Evolutionary conservation across 2,329 filamentous ascomycete genomes (phyloP).

Genomic region (Colletotrichum lini): DNA sequence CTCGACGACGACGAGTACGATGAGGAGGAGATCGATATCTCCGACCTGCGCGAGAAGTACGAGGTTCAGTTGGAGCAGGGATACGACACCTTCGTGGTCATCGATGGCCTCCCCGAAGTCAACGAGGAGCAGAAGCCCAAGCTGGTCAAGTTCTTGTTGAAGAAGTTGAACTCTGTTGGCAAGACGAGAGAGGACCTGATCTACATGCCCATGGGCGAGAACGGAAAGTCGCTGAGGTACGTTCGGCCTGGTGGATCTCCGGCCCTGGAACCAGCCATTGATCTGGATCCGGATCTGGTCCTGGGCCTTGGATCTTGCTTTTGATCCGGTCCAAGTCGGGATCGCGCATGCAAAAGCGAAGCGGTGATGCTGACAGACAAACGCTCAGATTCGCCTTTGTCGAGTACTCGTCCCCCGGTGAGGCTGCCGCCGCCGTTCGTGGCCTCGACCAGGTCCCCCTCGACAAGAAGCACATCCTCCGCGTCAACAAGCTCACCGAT

Average conservation of each 20-base stretch:
- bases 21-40: constrained; percentile 94
- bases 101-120: constrained; percentile 93
- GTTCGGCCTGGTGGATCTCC: constrained; percentile 48
- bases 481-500: constrained; percentile 98
- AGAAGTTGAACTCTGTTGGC: constrained; percentile 90
- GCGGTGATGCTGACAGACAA: constrained; percentile 28
- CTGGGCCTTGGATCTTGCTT: background rate
- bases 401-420: constrained; percentile 91
- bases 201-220: constrained; percentile 93
- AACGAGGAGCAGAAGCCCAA: constrained; percentile 93
- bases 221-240: constrained; percentile 89
- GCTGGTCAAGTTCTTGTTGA: constrained; percentile 94
- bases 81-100: constrained; percentile 94
- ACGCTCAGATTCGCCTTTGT: constrained; percentile 89
- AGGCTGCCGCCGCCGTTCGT: constrained; percentile 91
- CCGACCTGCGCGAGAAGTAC: constrained; percentile 93
- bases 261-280: background rate
- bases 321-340: background rate
- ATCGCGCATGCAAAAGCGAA: background rate
- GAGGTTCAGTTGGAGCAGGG: constrained; percentile 97
- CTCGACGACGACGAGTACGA: constrained; percentile 89
- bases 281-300: background rate
- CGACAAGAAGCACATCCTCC: constrained; percentile 96
- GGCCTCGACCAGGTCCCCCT: constrained; percentile 88
- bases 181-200: constrained; percentile 88